Conservation (phyloP, 2,329 filamentous ascomycete species). For the Pseudogymnoascus sp. region DNA sequence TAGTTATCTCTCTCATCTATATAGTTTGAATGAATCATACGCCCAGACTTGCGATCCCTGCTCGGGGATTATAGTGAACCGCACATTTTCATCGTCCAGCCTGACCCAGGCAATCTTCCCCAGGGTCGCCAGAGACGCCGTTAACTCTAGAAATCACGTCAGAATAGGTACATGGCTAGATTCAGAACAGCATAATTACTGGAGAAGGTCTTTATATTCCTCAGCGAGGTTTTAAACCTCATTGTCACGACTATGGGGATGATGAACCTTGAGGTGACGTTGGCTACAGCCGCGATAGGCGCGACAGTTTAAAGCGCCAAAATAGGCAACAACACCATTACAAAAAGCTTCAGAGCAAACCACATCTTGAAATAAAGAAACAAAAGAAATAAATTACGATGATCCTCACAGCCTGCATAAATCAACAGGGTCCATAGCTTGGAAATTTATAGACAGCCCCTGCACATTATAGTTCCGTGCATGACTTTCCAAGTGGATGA, state of each 20-base stretch:
- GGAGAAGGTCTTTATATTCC: constrained; percentile 59
- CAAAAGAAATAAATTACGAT: neutral
- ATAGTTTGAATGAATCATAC: constrained; percentile 35
- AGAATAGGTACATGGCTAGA: neutral
- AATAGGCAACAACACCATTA: neutral
- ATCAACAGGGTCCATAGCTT: neutral
- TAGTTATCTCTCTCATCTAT: neutral
- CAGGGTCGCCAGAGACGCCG: constrained; percentile 55
- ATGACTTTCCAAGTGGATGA: neutral
- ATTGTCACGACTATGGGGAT: constrained; percentile 32
- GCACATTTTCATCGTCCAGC: constrained; percentile 77
- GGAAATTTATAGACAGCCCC: neutral
- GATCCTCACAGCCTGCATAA: neutral
- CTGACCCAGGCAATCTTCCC: constrained; percentile 42
- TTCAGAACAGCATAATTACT: constrained; percentile 36
- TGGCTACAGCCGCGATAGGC: constrained; percentile 3
- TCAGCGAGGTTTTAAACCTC: constrained; percentile 60
- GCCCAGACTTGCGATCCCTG: constrained; percentile 96
- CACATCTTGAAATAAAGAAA: neutral
- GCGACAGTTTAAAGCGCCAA: neutral
- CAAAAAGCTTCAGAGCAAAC: neutral
- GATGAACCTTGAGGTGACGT: neutral
- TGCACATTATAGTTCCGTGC: neutral
- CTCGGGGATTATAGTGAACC: constrained; percentile 93
- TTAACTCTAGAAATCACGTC: constrained; percentile 45